Evolutionary conservation across 1,284 basidiomycete genomes (phyloP), one percentile per base, ranked within the genome.

Genomic region (Porogramme epimiltina): DNA sequence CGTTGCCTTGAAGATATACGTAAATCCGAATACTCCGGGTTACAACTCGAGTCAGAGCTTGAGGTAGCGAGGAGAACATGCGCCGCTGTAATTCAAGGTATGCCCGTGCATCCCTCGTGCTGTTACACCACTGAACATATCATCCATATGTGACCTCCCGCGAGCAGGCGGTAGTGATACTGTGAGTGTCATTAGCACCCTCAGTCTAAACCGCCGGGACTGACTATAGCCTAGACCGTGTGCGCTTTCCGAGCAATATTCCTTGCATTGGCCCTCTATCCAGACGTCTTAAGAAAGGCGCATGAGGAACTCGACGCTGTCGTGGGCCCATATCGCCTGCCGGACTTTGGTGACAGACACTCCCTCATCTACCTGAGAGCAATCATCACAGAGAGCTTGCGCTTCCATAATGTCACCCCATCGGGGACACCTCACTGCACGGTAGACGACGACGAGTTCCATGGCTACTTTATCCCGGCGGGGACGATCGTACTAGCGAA

Each of bases 221-320:
- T 1, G 8, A 6, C 13, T 23, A 9, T 28, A 16, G 26, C 15
- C 22, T n/a, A 55, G 57, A 56, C 48, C 0, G 56, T 61, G 25
- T 70, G 69, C 11, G 56, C 58, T 0, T 41, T 69, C 1, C 10
- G 59, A 55, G 42, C 45, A 43, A 70, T 72, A 47, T 65, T 72
- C 50, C 58, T 74, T 16, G 63, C 69, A 0, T 64, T 73, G 65
- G 49, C 69, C 2, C 59, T 67, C 19, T 58, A 70, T 41, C 74
- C 70, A 0, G 70, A 74, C 6, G 62, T 70, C 11, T 59, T 59
- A 42, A 41, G 48, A n/a, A 62, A 57, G 39, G 65, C 66, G 2
- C 70, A 70, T 24, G 54, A 52, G 0, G 69, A 73, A 49, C 54
- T 71, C 11, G 68, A 69, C 40, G n/a, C 44, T 0, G 54, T 67